Evolutionary conservation across 176 grass and related monocot genomes (phyloP).

Genomic region (Coix lacrymajobi): DNA sequence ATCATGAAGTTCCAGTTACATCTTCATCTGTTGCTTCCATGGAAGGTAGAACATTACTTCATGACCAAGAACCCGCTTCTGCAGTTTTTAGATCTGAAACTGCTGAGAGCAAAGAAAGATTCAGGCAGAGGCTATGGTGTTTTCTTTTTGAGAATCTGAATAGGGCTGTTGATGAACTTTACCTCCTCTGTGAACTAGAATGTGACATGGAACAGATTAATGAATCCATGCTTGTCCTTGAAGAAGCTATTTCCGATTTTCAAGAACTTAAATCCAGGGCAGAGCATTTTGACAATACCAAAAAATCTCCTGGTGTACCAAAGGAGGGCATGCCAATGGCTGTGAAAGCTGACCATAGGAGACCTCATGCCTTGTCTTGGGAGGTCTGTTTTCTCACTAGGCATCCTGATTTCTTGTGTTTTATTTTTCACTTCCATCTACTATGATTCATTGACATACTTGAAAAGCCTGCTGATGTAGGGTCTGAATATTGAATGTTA

Average conservation of each 20-base stretch:
- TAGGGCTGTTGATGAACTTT: slow-evolving; percentile 95
- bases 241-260: slow-evolving; percentile 96
- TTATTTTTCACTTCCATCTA: not conserved
- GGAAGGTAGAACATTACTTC: slow-evolving; percentile 33
- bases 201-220: slow-evolving; percentile 99
- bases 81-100: slow-evolving; percentile 56
- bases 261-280: slow-evolving; percentile 87
- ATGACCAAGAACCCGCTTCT: slow-evolving; percentile 25
- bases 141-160: slow-evolving; percentile 99
- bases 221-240: slow-evolving; percentile 94
- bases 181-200: slow-evolving; percentile 97
- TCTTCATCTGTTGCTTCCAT: slow-evolving; percentile 33
- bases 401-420: slow-evolving; percentile 10
- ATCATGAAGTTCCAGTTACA: slow-evolving; percentile 29
- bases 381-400: slow-evolving; percentile 48
- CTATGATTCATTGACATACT: slow-evolving; percentile 18
- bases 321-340: slow-evolving; percentile 69
- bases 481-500: not conserved
- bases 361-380: slow-evolving; percentile 96
- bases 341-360: slow-evolving; percentile 86
- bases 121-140: slow-evolving; percentile 98
- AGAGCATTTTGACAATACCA: slow-evolving; percentile 88
- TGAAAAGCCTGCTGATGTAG: not conserved
- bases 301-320: slow-evolving; percentile 48
- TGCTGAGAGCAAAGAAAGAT: slow-evolving; percentile 95